These are phyloP conservation scores for Corynascus novoguineensis DNA, from an alignment of 495 filamentous ascomycete genomes.

Conservation along the genomic window DNA sequence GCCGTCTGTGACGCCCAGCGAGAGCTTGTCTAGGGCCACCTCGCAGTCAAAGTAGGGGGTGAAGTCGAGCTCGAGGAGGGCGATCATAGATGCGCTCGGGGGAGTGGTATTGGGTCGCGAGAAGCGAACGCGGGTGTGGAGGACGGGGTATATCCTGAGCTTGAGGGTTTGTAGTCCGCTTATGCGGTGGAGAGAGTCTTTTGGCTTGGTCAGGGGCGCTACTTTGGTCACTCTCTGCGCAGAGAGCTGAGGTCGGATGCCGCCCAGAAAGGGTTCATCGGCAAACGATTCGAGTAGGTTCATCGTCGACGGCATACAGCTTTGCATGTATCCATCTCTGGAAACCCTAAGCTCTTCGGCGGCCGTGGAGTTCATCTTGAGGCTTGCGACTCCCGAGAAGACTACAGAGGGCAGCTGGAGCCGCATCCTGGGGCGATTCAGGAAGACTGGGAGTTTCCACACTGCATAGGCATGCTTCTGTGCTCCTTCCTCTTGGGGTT, in stretches of 20 bases:
- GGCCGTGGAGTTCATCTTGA: conserved; percentile 49
- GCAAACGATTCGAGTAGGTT: conserved; percentile 78
- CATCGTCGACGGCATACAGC: conserved; percentile 65
- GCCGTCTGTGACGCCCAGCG: conserved; percentile 61
- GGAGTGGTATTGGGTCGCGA: conserved; percentile 62
- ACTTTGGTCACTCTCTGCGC: conserved; percentile 74
- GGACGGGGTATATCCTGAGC: conserved; percentile 69
- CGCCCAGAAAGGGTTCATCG: conserved; percentile 59
- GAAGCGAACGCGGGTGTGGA: conserved; percentile 81
- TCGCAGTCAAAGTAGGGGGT: conserved; percentile 74
- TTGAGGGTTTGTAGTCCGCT: conserved; percentile 60
- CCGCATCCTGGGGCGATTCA: conserved; percentile 70
- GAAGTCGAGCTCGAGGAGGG: conserved; percentile 82
- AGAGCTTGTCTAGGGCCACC: conserved; percentile 60
- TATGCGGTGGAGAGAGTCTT: conserved; percentile 51
- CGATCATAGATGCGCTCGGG: conserved; percentile 62
- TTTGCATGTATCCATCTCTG: conserved; percentile 69
- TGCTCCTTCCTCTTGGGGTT: conserved; percentile 41
- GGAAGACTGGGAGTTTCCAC: conserved; percentile 73
- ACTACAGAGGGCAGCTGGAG: conserved; percentile 72
- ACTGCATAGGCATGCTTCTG: conserved; percentile 58
- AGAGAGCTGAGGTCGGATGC: conserved; percentile 69
- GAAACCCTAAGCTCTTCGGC: conserved; percentile 41
- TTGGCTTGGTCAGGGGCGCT: conserved; percentile 53
- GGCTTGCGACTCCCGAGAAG: conserved; percentile 66